Base-by-base conservation (phyloP, 108 stramenopile species). In the Skeletonema grethae region DNA sequence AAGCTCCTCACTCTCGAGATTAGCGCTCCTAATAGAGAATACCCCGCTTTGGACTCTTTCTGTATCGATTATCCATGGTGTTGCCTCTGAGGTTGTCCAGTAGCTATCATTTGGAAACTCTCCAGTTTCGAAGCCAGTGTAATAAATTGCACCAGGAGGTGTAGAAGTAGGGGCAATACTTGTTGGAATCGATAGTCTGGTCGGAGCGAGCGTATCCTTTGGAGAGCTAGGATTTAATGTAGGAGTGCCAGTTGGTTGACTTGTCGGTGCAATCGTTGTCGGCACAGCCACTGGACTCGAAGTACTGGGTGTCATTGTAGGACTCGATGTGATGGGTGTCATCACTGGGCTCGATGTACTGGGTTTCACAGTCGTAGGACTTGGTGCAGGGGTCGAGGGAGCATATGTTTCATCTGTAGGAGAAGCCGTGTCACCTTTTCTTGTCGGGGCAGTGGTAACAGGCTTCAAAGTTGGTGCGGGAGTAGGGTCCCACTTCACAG, bases 401-500 rank as follows among this genome's bases (percentile, higher is more conserved):
- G 18, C 60, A 61, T 1, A 8, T 24, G 50, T 53, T 9, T 0
- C 20, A 53, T 53, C 50, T 15, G 50, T 53, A 22, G 50, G 50
- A 22, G 18, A n/a, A 53, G 50, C 50, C 22, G 50, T 53, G 6
- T 3, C 50, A 6, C 50, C 50, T 24, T 53, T 8, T 66, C 45
- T 31, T n/a, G 65, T 48, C 25, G 31, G 22, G 31, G 25, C 48
- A 29, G 30, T 43, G 10, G 68, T 56, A 20, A 69, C 24, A 22
- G 68, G 57, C 7, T 13, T 31, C 3, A 35, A 18, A 24, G 53
- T 53, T 10, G 66, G 66, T 16, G 66, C 28, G 0, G 53, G 66
- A 18, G 66, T 56, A 11, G 66, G 66, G 9, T 53, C 50, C 50
- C 50, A 53, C 34, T 35, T 61, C 30, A 59, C 68, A 22, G 57